These are phyloP conservation scores for Desmodesmus armatus DNA, from an alignment of 139 green algal genomes.

Conservation along the genomic window DNA sequence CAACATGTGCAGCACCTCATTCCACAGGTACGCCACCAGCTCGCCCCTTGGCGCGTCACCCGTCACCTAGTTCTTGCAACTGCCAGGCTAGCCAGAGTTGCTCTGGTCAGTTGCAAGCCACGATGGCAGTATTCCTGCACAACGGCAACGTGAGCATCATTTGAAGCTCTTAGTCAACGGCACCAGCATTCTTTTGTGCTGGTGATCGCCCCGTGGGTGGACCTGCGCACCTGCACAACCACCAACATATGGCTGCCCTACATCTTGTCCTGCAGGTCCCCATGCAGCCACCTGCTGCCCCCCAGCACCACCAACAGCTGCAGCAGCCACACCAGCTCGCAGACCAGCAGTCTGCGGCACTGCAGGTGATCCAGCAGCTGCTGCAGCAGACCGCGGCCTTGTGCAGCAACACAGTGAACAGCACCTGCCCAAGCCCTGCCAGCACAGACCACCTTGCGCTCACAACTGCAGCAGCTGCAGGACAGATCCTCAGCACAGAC, in stretches of 20 bases:
- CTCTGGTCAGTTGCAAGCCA: not conserved
- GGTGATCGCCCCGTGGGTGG: too few species aligned
- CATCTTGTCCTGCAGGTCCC: not conserved
- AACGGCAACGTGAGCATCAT: not conserved
- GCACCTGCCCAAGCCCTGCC: not conserved
- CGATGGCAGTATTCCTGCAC: not conserved
- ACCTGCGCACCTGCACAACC: not conserved
- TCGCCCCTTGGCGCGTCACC: not conserved
- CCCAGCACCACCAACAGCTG: not conserved
- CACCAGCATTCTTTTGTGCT: not conserved
- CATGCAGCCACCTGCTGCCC: not conserved
- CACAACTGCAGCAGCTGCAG: constrained; percentile 7
- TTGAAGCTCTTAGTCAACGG: not conserved
- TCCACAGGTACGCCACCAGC: not conserved
- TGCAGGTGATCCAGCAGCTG: constrained; percentile 27
- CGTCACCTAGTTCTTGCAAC: not conserved
- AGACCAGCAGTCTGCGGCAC: not conserved
- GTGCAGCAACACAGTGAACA: not conserved
- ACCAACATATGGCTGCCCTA: not conserved
- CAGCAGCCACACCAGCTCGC: not conserved
- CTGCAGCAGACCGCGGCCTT: not conserved
- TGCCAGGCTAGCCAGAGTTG: not conserved
- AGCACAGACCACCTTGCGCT: not conserved
- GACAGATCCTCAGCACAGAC: not conserved
- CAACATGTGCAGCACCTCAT: not conserved